Evolutionary conservation across 2,329 filamentous ascomycete species (phyloP), one percentile per base, ranked within the genome.

Genomic region (Coniochaeta hoffmannii): DNA sequence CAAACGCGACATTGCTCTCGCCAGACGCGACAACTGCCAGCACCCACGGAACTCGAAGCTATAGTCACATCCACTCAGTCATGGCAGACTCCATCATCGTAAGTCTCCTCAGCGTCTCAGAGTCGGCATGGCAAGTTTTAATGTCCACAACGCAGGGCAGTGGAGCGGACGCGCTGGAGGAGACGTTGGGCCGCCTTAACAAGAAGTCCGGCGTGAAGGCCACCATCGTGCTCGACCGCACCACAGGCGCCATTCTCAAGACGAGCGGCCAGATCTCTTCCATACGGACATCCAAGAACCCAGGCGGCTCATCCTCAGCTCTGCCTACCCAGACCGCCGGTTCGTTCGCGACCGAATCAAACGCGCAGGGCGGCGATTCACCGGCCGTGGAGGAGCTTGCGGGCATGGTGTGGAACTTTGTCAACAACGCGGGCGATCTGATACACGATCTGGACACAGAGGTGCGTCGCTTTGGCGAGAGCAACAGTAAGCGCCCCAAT

Each of bases 181-280:
- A 84, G 74, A 73, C 82, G 58, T 80, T 92, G 58, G 81, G 80
- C 50, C 85, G 87, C 17, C 77, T 94, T 46, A 84, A 87, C 38
- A 87, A 87, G 66, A 93, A 93, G 65, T 81, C 87, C 30, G 88
- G 88, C 58, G 89, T 94, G 53, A 88, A 88, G 68, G 88, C 87
- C 62, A 88, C 88, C 55, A 78, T 94, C 51, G 82, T 90, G 55
- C 76, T 94, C 41, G 88, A 91, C 62, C 83, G 88, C 56, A 73
- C 80, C 14, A 86, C 81, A 22, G 89, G 88, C 53, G 80, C 87
- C 2, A 88, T 94, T 53, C 79, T 94, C 53, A 88, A 87, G 66
- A 88, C 85, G 7, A 88, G 82, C 54, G 89, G 89, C 51, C 77
- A 90, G 58, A 73, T 87, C 12, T 81, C 84, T 1, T 77, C 79